phyloP scores from a whole-genome alignment of 306 rosid species.

The Quercus glauca region DNA sequence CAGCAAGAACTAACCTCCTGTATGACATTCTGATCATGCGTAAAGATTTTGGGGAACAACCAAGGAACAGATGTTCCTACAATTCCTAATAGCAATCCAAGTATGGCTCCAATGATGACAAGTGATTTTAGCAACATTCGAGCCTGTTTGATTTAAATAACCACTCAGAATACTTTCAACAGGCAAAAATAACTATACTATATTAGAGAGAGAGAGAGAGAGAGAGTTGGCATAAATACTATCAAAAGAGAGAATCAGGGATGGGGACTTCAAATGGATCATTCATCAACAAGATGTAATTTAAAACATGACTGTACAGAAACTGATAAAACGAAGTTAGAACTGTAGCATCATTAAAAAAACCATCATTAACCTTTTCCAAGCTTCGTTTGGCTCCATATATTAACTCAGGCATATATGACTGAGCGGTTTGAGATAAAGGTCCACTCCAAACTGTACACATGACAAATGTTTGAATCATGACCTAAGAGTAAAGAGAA shows the following conservation, averaged over 20 bases:
- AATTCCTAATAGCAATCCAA: constrained; percentile 62
- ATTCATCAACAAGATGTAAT: background rate
- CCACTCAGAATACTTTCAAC: constrained; percentile 21
- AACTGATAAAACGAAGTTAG: background rate
- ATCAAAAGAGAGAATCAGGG: background rate
- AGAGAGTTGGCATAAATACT: background rate
- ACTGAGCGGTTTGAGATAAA: constrained; percentile 95
- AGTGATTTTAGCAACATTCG: constrained; percentile 75
- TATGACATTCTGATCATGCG: constrained; percentile 68
- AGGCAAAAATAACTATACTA: background rate
- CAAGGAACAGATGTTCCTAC: constrained; percentile 76
- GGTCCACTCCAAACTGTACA: constrained; percentile 97
- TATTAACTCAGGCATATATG: constrained; percentile 88
- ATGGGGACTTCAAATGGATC: background rate
- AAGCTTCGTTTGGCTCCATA: constrained; percentile 60
- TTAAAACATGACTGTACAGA: background rate
- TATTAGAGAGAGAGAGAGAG: background rate
- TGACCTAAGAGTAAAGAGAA: constrained; percentile 62
- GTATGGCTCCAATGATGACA: constrained; percentile 55
- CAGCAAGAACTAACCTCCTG: constrained; percentile 57
- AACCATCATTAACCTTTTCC: constrained; percentile 60
- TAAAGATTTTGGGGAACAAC: constrained; percentile 74
- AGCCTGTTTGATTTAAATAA: constrained; percentile 49
- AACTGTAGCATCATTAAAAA: constrained; percentile 12
- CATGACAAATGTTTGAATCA: constrained; percentile 75